Conservation (phyloP, 495 filamentous ascomycete species). For the Penicillium robsamsonii region DNA sequence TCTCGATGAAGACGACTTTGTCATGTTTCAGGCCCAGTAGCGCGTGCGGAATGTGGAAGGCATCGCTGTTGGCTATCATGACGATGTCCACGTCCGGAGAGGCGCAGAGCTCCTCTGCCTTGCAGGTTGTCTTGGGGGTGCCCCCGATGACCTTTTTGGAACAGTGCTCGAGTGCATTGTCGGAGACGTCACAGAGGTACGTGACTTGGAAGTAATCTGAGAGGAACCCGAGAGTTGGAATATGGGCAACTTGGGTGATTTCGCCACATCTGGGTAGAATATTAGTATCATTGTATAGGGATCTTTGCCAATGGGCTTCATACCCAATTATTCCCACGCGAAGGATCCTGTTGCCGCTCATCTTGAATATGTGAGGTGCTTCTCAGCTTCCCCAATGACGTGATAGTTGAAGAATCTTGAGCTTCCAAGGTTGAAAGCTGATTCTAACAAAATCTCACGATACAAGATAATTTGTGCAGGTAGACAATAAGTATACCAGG, state of each 20-base stretch:
- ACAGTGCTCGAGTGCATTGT: conserved; percentile 26
- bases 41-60: conserved; percentile 36
- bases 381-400: not conserved
- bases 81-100: conserved; percentile 42
- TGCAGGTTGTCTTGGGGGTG: conserved; percentile 22
- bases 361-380: not conserved
- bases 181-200: conserved; percentile 40
- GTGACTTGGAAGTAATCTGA: conserved; percentile 30
- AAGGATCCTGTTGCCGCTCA: conserved; percentile 3
- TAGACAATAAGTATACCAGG: not conserved
- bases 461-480: not conserved
- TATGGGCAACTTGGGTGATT: conserved; percentile 44
- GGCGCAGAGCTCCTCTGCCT: conserved; percentile 28
- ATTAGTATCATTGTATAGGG: not conserved
- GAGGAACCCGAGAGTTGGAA: conserved; percentile 39
- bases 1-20: conserved; percentile 47
- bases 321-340: conserved; percentile 10
- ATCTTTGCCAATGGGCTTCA: not conserved
- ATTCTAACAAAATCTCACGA: not conserved
- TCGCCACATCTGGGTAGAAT: conserved; percentile 14
- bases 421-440: not conserved
- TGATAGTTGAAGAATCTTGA: not conserved
- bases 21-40: conserved; percentile 36
- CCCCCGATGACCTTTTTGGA: conserved; percentile 13
- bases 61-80: conserved; percentile 36